phyloP scores from a whole-genome alignment of 495 filamentous ascomycete species.

The Pseudevernia furfuracea region DNA sequence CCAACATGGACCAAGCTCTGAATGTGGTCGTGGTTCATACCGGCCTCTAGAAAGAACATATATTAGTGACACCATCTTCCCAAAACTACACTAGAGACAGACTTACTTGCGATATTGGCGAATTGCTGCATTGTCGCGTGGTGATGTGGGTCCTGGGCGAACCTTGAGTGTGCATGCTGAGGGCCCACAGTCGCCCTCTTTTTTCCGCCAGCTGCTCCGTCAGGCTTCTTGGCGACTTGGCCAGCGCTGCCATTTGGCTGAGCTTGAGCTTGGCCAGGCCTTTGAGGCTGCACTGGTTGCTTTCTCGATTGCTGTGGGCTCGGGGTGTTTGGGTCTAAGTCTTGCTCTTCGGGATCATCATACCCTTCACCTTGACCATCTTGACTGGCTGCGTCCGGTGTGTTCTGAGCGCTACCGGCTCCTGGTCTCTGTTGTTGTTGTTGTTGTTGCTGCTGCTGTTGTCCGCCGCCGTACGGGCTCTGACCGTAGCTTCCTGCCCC shows the following conservation, averaged over 20 bases:
- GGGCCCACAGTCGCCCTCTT: not conserved
- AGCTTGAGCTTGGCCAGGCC: not conserved
- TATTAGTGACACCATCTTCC: not conserved
- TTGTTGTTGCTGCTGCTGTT: not conserved
- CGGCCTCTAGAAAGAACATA: slow-evolving; percentile 8
- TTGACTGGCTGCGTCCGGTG: not conserved
- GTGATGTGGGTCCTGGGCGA: not conserved
- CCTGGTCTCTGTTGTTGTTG: not conserved
- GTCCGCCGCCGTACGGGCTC: not conserved
- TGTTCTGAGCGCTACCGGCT: not conserved
- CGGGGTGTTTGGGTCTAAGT: not conserved
- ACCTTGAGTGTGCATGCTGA: not conserved
- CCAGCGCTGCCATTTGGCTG: not conserved
- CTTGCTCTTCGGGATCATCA: not conserved
- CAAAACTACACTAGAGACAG: not conserved
- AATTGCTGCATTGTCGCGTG: not conserved
- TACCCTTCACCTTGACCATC: not conserved
- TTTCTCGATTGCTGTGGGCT: not conserved
- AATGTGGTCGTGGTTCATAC: slow-evolving; percentile 1
- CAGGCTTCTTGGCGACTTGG: not conserved
- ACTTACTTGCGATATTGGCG: not conserved
- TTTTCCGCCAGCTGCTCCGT: not conserved
- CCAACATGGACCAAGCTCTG: slow-evolving; percentile 18
- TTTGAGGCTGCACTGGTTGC: not conserved
- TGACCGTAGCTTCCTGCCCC: not conserved